Evolutionary conservation across 345 rosid species (phyloP).

Genomic region (Salix arbutifolia): DNA sequence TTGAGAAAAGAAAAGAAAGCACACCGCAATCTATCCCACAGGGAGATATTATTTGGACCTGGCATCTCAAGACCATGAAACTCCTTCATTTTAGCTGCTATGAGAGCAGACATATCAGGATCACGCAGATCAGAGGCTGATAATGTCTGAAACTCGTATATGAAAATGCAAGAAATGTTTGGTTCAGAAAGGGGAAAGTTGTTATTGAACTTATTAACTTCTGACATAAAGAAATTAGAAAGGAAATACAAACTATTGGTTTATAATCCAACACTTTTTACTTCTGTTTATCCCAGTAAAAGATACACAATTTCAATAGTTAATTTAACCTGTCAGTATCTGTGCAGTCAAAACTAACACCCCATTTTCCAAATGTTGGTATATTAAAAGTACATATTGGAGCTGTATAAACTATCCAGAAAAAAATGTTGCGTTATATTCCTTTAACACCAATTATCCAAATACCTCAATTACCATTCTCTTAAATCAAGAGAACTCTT

Average conservation of each 20-base stretch:
- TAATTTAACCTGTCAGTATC: neutral
- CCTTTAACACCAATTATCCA: neutral
- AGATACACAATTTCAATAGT: neutral
- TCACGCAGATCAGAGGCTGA: constrained; percentile 30
- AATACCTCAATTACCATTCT: neutral
- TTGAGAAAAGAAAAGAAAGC: constrained; percentile 1
- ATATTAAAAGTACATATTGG: neutral
- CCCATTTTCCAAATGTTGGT: neutral
- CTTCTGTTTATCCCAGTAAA: neutral
- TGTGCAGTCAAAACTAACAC: neutral
- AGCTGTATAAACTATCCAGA: too few species aligned
- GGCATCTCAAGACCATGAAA: constrained; percentile 32
- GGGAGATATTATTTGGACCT: constrained; percentile 17
- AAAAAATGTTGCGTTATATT: neutral
- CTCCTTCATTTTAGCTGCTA: constrained; percentile 31
- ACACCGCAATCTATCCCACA: constrained; percentile 28
- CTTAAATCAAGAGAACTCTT: neutral
- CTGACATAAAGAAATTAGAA: neutral
- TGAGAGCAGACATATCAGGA: constrained; percentile 21
- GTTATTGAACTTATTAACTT: neutral
- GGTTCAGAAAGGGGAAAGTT: neutral
- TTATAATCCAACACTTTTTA: neutral
- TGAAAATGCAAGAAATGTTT: neutral
- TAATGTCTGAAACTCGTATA: constrained; percentile 17
- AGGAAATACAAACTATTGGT: neutral